Conservation (phyloP, 2,329 filamentous ascomycete genomes). For the Aspergillus tanneri region DNA sequence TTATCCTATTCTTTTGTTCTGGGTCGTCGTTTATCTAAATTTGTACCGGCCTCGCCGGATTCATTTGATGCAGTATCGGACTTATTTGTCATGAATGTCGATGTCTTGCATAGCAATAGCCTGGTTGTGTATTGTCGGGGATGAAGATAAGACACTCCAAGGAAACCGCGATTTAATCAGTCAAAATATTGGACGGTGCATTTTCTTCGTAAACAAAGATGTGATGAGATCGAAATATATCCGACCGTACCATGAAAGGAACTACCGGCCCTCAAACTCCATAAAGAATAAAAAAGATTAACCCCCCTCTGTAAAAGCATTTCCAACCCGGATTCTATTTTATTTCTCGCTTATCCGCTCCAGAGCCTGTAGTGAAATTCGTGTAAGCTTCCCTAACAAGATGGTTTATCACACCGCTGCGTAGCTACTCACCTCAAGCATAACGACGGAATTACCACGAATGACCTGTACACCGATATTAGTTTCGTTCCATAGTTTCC, state of each 20-base stretch:
- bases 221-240: slow-evolving; percentile 24
- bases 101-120: slow-evolving; percentile 18
- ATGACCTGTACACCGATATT: slow-evolving; percentile 65
- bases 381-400: slow-evolving; percentile 9
- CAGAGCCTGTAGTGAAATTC: slow-evolving; percentile 31
- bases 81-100: slow-evolving; percentile 12
- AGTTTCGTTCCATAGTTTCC: too few relatives aligned
- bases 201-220: slow-evolving; percentile 15
- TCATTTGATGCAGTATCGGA: slow-evolving; percentile 9
- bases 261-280: slow-evolving; percentile 40
- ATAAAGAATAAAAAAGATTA: slow-evolving; percentile 25
- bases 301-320: background rate
- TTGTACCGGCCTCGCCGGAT: slow-evolving; percentile 2
- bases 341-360: slow-evolving; percentile 47
- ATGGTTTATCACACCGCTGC: too few relatives aligned
- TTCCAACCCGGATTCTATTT: slow-evolving; percentile 19
- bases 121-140: too few relatives aligned
- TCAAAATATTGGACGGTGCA: slow-evolving; percentile 6
- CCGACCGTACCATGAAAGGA: slow-evolving; percentile 33
- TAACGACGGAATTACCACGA: slow-evolving; percentile 95
- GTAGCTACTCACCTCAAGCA: slow-evolving; percentile 75
- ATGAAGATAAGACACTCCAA: slow-evolving; percentile 2
- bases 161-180: background rate
- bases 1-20: slow-evolving; percentile 2
- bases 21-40: slow-evolving; percentile 1